Conservation (phyloP, 2,329 filamentous ascomycete species). For the Rhynchosporium secalis region DNA sequence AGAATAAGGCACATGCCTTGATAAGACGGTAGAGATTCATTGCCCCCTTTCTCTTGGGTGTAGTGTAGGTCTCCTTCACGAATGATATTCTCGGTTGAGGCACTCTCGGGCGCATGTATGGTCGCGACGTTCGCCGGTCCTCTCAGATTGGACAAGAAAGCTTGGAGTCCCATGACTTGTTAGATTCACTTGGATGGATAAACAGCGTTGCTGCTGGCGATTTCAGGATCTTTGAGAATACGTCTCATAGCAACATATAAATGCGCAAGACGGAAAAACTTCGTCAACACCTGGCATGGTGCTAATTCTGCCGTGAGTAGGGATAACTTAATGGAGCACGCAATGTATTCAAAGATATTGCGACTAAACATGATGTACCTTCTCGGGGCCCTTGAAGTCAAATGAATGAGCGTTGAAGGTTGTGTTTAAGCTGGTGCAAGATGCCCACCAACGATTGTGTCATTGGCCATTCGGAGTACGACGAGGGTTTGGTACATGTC, state of each 20-base stretch:
- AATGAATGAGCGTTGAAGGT: neutral
- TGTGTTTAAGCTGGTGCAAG: neutral
- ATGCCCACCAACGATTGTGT: neutral
- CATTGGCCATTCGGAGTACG: neutral
- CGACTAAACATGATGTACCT: neutral
- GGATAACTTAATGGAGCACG: neutral
- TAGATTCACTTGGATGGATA: neutral
- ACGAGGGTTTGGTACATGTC: constrained; percentile 4
- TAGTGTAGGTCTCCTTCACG: constrained; percentile 9
- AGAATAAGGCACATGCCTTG: constrained; percentile 6
- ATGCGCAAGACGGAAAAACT: neutral
- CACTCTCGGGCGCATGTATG: neutral
- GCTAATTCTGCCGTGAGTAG: constrained; percentile 1
- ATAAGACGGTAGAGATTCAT: constrained; percentile 43
- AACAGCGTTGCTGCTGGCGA: neutral
- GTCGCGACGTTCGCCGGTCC: neutral
- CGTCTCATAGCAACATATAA: neutral
- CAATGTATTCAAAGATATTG: neutral
- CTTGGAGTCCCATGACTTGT: constrained; percentile 4
- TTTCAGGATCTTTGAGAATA: too few species aligned
- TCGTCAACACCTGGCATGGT: neutral
- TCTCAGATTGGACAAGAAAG: constrained; percentile 4
- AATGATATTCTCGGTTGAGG: constrained; percentile 4
- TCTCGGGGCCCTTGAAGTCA: too few species aligned
- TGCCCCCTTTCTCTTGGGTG: constrained; percentile 45